Evolutionary conservation across 257 asterid genomes (phyloP).

Genomic region (Verbascum thapsus): DNA sequence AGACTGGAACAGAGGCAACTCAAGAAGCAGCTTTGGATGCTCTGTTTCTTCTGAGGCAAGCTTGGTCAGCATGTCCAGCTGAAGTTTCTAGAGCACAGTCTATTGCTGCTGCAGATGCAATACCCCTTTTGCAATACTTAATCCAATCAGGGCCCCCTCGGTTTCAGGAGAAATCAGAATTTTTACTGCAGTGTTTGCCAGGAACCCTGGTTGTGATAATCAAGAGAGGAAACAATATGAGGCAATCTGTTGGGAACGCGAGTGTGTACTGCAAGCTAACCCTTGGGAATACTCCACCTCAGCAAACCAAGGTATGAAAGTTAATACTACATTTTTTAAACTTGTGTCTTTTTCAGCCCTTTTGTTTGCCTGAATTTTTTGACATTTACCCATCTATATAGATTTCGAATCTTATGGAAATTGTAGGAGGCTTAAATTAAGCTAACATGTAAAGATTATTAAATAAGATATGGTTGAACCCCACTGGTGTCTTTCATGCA

Average conservation of each 20-base stretch:
- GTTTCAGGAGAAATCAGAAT: constrained; percentile 94
- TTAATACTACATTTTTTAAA: too few relatives aligned
- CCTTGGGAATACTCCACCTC: constrained; percentile 89
- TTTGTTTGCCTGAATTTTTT: neutral
- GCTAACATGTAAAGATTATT: too few relatives aligned
- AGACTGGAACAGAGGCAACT: constrained; percentile 91
- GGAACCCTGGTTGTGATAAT: constrained; percentile 88
- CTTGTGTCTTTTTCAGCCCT: neutral
- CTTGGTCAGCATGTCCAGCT: constrained; percentile 98
- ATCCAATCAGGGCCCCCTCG: constrained; percentile 97
- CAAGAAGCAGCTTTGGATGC: constrained; percentile 99
- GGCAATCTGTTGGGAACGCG: constrained; percentile 95
- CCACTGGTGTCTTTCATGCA: too few relatives aligned
- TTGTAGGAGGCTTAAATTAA: too few relatives aligned
- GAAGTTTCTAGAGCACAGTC: constrained; percentile 98
- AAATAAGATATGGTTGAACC: too few relatives aligned
- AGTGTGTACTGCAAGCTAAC: constrained; percentile 94
- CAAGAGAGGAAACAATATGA: constrained; percentile 93
- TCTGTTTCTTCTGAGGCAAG: constrained; percentile 88
- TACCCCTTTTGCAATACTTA: constrained; percentile 86
- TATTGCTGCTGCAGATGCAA: constrained; percentile 95
- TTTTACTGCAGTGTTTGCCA: constrained; percentile 88
- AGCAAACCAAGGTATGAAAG: constrained; percentile 84
- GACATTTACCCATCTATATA: neutral
- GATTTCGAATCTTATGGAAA: neutral